Evolutionary conservation across 73 alveolate genomes (phyloP).

Genomic region (Durusdinium trenchii): DNA sequence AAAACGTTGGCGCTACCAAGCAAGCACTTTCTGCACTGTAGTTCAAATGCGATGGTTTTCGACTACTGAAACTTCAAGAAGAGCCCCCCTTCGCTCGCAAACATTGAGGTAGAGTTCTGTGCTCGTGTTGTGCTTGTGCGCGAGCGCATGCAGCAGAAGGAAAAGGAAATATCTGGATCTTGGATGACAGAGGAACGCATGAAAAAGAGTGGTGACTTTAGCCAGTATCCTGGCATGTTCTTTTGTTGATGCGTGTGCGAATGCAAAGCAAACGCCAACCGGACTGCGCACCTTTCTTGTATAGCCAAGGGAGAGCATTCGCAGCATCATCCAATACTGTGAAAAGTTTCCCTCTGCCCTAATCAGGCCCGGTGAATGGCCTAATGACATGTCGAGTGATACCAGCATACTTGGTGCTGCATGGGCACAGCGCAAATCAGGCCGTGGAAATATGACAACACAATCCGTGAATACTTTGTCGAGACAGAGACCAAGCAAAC

Average conservation of each 20-base stretch:
- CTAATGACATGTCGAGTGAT: neutral
- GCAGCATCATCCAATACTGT: neutral
- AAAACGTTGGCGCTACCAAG: neutral
- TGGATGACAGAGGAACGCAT: slow-evolving; percentile 53
- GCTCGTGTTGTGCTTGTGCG: slow-evolving; percentile 41
- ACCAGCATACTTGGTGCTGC: neutral
- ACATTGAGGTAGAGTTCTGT: slow-evolving; percentile 11
- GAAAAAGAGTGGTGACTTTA: slow-evolving; percentile 27
- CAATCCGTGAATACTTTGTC: slow-evolving; percentile 1
- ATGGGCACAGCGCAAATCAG: neutral
- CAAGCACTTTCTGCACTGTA: neutral
- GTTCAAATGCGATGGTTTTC: neutral
- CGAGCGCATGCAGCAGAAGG: slow-evolving; percentile 52
- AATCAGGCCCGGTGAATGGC: neutral
- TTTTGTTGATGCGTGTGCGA: neutral
- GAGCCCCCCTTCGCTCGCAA: neutral
- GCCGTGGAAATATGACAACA: slow-evolving; percentile 35
- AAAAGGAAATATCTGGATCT: neutral
- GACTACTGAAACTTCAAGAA: neutral
- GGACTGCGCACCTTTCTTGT: neutral
- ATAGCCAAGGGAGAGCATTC: neutral
- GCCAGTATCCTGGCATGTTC: neutral
- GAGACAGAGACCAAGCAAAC: slow-evolving; percentile 20
- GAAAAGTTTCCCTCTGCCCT: slow-evolving; percentile 30
- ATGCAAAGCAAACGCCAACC: neutral